Conservation (phyloP, 1,139 yeast genomes). For the Geotrichum macrosporum region DNA sequence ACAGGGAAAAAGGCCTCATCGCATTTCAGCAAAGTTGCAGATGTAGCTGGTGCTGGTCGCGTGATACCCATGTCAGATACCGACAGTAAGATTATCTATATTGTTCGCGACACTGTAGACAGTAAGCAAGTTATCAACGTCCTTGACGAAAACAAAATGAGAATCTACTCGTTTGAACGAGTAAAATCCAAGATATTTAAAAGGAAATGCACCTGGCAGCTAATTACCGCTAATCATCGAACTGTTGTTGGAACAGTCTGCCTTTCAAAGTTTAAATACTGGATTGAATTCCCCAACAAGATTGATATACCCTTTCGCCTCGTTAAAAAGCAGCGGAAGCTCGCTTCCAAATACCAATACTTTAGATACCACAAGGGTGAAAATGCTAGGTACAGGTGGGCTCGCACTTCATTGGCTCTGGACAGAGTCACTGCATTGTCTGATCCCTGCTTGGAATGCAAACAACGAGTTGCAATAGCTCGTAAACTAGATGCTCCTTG, state of each 20-base stretch:
- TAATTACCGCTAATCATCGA: constrained; percentile 14
- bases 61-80: constrained; percentile 18
- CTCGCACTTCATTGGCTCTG: constrained; percentile 12
- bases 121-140: constrained; percentile 18
- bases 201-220: constrained; percentile 13
- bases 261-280: constrained; percentile 7
- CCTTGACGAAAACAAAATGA: constrained; percentile 18
- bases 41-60: constrained; percentile 14
- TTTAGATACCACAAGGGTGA: constrained; percentile 16
- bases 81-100: constrained; percentile 13
- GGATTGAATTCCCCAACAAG: constrained; percentile 19
- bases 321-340: constrained; percentile 15
- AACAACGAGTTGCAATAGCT: constrained; percentile 18
- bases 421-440: constrained; percentile 18
- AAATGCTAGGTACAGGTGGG: constrained; percentile 16
- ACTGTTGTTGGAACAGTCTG: constrained; percentile 15
- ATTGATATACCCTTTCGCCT: constrained; percentile 14
- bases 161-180: constrained; percentile 17
- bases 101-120: constrained; percentile 14
- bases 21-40: constrained; percentile 12
- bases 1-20: constrained; percentile 7
- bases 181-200: constrained; percentile 4
- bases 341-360: constrained; percentile 13
- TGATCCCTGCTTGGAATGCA: constrained; percentile 11
- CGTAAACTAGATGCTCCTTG: constrained; percentile 12